Conservation (phyloP, 352 stramenopile species). For the Phytopythium vexans region DNA sequence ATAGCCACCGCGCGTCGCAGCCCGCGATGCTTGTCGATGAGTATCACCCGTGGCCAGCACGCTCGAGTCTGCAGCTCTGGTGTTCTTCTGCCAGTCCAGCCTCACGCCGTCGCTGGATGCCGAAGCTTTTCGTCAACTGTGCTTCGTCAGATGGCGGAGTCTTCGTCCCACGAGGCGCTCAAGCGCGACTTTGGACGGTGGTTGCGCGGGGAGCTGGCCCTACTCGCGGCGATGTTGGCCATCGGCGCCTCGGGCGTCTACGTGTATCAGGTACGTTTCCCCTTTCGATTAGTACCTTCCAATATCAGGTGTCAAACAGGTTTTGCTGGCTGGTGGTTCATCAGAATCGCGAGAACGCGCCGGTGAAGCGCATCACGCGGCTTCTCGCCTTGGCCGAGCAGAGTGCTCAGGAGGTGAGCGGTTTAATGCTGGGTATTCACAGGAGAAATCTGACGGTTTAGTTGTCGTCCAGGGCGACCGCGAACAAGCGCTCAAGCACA, state of each 20-base stretch:
- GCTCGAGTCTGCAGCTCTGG: no score
- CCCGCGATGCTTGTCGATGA: no score
- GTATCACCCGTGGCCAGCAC: no score
- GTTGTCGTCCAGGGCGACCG: conserved; percentile 27
- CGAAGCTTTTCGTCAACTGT: no score
- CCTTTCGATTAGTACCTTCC: background rate
- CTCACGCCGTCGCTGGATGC: no score
- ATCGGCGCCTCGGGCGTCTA: conserved; percentile 51
- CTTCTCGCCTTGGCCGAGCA: conserved; percentile 47
- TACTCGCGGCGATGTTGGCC: conserved; percentile 44
- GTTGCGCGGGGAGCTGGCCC: conserved; percentile 41
- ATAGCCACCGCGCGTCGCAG: no score
- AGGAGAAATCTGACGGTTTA: background rate
- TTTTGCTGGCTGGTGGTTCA: background rate
- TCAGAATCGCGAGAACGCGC: conserved; percentile 60
- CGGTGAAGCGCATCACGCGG: conserved; percentile 47
- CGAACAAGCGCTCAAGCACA: conserved; percentile 58
- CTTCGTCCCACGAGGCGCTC: conserved; percentile 30
- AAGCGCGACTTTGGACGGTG: conserved; percentile 67
- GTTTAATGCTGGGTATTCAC: background rate
- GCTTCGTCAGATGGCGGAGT: no score
- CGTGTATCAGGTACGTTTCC: conserved; percentile 50
- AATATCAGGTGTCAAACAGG: background rate
- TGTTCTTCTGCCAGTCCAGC: no score
- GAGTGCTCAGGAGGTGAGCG: conserved; percentile 37